Evolutionary conservation across 257 asterid genomes (phyloP).

Genomic region (Ilex asprella): DNA sequence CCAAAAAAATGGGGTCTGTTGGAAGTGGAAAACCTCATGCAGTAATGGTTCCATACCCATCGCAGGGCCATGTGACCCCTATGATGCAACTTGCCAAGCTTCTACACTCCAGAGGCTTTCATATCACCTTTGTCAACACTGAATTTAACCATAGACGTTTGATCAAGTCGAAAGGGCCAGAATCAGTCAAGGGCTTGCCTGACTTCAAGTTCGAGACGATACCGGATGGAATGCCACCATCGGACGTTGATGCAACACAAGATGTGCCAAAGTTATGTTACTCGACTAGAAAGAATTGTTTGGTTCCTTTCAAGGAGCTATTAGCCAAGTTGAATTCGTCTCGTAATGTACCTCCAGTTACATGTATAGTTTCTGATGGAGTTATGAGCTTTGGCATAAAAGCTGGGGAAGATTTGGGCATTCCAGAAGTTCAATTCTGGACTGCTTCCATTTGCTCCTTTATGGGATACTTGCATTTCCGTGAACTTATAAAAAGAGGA

Average conservation of each 20-base stretch:
- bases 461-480: not conserved
- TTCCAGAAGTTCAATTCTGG: slow-evolving; percentile 2
- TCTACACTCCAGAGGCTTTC: not conserved
- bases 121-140: not conserved
- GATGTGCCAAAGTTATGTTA: not conserved
- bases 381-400: not conserved
- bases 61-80: not conserved
- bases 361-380: not conserved
- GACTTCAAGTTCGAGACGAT: not conserved
- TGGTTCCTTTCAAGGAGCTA: not conserved
- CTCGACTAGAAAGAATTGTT: not conserved
- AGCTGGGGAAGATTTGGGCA: not conserved
- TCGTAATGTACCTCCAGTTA: not conserved
- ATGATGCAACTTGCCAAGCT: not conserved
- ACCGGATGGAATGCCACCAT: not conserved
- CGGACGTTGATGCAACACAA: not conserved
- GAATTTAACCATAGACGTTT: not conserved
- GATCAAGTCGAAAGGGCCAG: not conserved
- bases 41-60: not conserved
- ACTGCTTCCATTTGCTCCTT: not conserved
- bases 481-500: not conserved
- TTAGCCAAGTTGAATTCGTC: not conserved
- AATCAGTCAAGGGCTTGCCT: not conserved
- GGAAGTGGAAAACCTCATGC: not conserved
- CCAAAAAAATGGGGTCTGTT: not conserved